phyloP scores from a whole-genome alignment of 2,329 filamentous ascomycete species.

The Chrysosporium keratinophilum region DNA sequence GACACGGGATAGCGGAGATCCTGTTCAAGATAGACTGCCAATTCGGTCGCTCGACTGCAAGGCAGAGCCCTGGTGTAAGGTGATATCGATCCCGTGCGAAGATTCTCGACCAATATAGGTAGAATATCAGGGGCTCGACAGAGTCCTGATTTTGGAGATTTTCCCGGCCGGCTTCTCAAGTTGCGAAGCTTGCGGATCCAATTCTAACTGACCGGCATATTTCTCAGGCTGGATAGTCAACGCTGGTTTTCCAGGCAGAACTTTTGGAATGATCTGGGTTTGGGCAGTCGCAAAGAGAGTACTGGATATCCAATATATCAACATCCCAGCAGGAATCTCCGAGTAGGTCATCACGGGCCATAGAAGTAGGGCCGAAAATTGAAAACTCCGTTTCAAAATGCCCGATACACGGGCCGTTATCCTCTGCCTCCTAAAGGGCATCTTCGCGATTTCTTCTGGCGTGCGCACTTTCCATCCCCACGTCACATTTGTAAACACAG shows the following conservation, averaged over 20 bases:
- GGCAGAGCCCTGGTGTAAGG: no score
- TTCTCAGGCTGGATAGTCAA: constrained; percentile 22
- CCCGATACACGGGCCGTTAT: constrained; percentile 17
- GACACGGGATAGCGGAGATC: no score
- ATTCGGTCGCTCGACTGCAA: no score
- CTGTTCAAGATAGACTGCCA: no score
- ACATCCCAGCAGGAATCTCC: constrained; percentile 36
- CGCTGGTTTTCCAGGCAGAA: constrained; percentile 29
- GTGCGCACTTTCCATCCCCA: constrained; percentile 22
- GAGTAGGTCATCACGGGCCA: constrained; percentile 27
- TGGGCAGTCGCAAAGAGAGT: constrained; percentile 35
- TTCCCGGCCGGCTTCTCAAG: neutral
- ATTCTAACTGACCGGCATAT: neutral
- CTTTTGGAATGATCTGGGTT: constrained; percentile 29
- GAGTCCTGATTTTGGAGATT: neutral
- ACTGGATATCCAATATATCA: constrained; percentile 44
- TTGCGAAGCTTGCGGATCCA: neutral
- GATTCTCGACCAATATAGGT: no score
- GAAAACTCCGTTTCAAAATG: constrained; percentile 25
- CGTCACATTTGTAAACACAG: constrained; percentile 42
- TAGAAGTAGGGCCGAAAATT: constrained; percentile 32
- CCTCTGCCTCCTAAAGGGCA: constrained; percentile 5
- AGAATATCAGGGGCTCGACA: neutral
- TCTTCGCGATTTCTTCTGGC: constrained; percentile 11
- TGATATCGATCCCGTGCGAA: no score